Conservation (phyloP, 106 monocot species). For the Posidonia australis region DNA sequence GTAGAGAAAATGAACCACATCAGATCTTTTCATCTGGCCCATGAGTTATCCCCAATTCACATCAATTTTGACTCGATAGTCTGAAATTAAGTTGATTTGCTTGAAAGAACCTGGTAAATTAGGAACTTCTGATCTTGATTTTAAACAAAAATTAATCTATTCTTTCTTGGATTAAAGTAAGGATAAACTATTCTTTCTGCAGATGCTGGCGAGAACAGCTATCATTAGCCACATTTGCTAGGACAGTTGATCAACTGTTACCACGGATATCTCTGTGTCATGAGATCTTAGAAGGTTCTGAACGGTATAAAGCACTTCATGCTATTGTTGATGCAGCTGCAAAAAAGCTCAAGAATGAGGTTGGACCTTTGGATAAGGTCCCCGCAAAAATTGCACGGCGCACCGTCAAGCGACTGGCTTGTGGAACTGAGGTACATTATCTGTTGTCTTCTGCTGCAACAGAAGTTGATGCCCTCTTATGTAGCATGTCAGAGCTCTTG, state of each 20-base stretch:
- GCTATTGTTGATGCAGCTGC: slow-evolving; percentile 30
- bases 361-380: slow-evolving; percentile 39
- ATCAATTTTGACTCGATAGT: no score
- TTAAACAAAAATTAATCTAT: not conserved
- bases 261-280: slow-evolving; percentile 63
- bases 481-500: not conserved
- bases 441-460: slow-evolving; percentile 31
- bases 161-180: not conserved
- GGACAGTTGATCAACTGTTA: slow-evolving; percentile 74
- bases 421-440: slow-evolving; percentile 48
- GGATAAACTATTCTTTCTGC: slow-evolving; percentile 1
- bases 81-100: no score
- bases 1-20: no score
- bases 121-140: no score
- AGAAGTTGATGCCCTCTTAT: slow-evolving; percentile 19
- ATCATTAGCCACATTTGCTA: slow-evolving; percentile 63
- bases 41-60: no score
- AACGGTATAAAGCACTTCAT: slow-evolving; percentile 37
- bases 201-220: slow-evolving; percentile 87
- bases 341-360: slow-evolving; percentile 46
- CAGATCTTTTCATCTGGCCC: no score
- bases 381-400: slow-evolving; percentile 39
- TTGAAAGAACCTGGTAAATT: no score
- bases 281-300: slow-evolving; percentile 42
- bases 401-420: slow-evolving; percentile 48